phyloP scores from a whole-genome alignment of 352 stramenopile species.

The Phytophthora hibernalis region DNA sequence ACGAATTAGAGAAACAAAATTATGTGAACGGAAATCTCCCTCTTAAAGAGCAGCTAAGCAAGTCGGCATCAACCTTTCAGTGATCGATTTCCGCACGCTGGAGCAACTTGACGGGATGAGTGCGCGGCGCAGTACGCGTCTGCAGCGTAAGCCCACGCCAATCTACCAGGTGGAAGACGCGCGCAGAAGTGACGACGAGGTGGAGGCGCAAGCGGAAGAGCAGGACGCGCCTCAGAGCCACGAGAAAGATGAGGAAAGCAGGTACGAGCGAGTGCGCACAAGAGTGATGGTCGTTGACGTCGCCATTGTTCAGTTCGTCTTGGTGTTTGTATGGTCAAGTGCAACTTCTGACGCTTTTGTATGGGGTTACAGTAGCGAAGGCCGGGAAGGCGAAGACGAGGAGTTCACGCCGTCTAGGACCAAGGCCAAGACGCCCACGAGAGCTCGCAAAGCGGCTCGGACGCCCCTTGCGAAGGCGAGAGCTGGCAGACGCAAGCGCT shows the following conservation, averaged over 20 bases:
- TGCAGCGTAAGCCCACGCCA: conserved; percentile 67
- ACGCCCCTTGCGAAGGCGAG: conserved; percentile 25
- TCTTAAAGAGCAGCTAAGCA: not conserved
- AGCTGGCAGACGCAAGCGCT: conserved; percentile 38
- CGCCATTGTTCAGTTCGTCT: conserved; percentile 8
- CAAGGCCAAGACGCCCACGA: conserved; percentile 25
- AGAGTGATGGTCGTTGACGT: conserved; percentile 32
- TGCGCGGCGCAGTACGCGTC: conserved; percentile 63
- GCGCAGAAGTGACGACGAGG: conserved; percentile 35
- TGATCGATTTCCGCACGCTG: conserved; percentile 22
- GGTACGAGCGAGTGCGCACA: conserved; percentile 34
- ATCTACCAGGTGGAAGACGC: conserved; percentile 78
- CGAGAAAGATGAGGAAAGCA: conserved; percentile 33
- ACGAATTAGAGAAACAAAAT: too few relatives aligned
- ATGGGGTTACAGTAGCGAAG: conserved; percentile 25
- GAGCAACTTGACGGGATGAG: conserved; percentile 34
- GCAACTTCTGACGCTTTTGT: conserved; percentile 15
- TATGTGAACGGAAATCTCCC: conserved; percentile 7
- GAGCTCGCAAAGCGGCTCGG: conserved; percentile 17
- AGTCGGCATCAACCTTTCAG: conserved; percentile 21
- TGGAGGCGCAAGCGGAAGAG: conserved; percentile 24
- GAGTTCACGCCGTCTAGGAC: conserved; percentile 39
- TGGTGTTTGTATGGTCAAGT: conserved; percentile 16
- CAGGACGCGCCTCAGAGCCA: conserved; percentile 21
- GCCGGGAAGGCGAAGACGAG: conserved; percentile 38